These are phyloP conservation scores for Eutrema yunnanense DNA, from an alignment of 345 rosid species.

Conservation along the genomic window DNA sequence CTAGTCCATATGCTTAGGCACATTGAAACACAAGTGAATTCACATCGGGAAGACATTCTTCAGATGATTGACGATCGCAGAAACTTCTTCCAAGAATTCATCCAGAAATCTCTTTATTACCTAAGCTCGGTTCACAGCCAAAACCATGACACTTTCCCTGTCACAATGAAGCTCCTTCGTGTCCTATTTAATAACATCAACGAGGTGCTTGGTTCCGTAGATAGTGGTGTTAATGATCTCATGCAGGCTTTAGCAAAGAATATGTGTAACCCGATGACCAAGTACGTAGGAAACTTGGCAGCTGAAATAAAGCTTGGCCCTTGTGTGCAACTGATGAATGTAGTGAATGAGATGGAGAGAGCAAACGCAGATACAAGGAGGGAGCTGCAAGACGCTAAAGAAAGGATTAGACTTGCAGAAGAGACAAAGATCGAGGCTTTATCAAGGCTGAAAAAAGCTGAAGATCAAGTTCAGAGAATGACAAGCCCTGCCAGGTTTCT, in stretches of 20 bases:
- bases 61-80: slow-evolving; percentile 32
- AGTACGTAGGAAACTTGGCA: slow-evolving; percentile 39
- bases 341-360: slow-evolving; percentile 48
- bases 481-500: slow-evolving; percentile 21
- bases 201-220: slow-evolving; percentile 40
- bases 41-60: slow-evolving; percentile 35
- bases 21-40: slow-evolving; percentile 45
- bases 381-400: slow-evolving; percentile 46
- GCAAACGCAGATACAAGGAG: slow-evolving; percentile 30
- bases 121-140: slow-evolving; percentile 25
- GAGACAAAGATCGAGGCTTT: slow-evolving; percentile 36
- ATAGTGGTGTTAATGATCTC: slow-evolving; percentile 41
- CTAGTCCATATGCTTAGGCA: slow-evolving; percentile 45
- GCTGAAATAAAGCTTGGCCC: slow-evolving; percentile 49
- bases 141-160: slow-evolving; percentile 34
- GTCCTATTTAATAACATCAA: slow-evolving; percentile 33
- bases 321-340: slow-evolving; percentile 33
- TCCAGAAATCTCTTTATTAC: slow-evolving; percentile 34
- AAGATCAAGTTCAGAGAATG: slow-evolving; percentile 37
- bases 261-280: slow-evolving; percentile 58
- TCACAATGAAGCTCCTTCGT: slow-evolving; percentile 40
- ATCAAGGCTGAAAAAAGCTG: slow-evolving; percentile 36
- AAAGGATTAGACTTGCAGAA: slow-evolving; percentile 43
- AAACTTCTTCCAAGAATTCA: slow-evolving; percentile 32
- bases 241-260: slow-evolving; percentile 38